These are phyloP conservation scores for Suillus occidentalis DNA, from an alignment of 768 basidiomycete species.

Conservation along the genomic window DNA sequence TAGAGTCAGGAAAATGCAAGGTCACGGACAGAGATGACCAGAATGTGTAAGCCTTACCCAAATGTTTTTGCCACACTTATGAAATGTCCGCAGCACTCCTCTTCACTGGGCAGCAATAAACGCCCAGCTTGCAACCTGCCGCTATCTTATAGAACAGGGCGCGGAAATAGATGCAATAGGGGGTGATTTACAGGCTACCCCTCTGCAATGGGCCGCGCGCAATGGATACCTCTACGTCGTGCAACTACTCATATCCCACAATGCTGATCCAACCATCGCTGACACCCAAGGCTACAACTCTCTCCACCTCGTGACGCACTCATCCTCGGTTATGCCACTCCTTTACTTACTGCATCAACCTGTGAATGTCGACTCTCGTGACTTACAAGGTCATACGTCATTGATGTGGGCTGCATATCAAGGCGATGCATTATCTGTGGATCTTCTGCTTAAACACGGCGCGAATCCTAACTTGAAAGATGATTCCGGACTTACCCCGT, in stretches of 20 bases:
- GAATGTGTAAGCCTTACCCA: constrained; percentile 53
- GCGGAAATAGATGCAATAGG: constrained; percentile 94
- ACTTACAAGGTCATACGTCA: constrained; percentile 89
- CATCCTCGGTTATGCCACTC: constrained; percentile 91
- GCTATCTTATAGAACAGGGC: constrained; percentile 85
- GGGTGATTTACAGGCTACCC: constrained; percentile 91
- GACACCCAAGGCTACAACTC: constrained; percentile 97
- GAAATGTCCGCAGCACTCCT: constrained; percentile 51
- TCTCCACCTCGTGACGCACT: constrained; percentile 93
- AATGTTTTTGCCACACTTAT: constrained; percentile 1
- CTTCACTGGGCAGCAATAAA: constrained; percentile 99
- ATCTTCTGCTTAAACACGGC: constrained; percentile 83
- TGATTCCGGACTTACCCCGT: constrained; percentile 78
- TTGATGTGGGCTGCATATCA: constrained; percentile 99
- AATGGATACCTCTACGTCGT: constrained; percentile 97
- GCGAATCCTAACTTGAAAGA: constrained; percentile 79
- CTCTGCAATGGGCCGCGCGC: constrained; percentile 97
- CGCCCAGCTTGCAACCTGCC: constrained; percentile 86
- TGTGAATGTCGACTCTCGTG: constrained; percentile 85
- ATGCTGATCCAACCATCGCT: constrained; percentile 87
- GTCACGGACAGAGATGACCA: constrained; percentile 84
- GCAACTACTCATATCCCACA: constrained; percentile 85
- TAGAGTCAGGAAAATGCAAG: constrained; percentile 67
- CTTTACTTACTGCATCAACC: constrained; percentile 92
- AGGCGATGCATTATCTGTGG: constrained; percentile 94